phyloP scores from a whole-genome alignment of 1,139 yeast genomes.

The Saccharomycopsis crataegensis region DNA sequence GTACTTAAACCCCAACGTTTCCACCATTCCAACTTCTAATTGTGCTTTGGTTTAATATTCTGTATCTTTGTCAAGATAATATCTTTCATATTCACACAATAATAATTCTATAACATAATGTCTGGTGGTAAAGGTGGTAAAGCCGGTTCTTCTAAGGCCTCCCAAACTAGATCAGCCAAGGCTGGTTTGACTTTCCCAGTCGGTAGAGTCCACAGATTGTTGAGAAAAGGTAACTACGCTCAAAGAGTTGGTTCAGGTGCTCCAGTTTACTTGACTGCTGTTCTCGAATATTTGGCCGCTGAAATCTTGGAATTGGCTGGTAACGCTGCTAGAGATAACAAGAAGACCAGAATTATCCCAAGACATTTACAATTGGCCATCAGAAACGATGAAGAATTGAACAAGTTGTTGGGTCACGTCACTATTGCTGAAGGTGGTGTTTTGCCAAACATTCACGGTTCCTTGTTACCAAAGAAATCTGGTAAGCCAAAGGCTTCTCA shows the following conservation, averaged over 20 bases:
- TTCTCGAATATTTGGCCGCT: conserved; percentile 91
- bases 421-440: conserved; percentile 98
- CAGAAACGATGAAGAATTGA: conserved; percentile 92
- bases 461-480: conserved; percentile 91
- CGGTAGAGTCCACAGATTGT: conserved; percentile 96
- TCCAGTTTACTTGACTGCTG: conserved; percentile 96
- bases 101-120: conserved; percentile 62
- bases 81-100: neutral
- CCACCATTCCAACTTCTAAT: too few species aligned
- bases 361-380: conserved; percentile 98
- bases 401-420: conserved; percentile 76
- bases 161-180: conserved; percentile 96
- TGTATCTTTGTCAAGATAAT: neutral
- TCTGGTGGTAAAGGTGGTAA: conserved; percentile 99
- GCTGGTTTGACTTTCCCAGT: conserved; percentile 99
- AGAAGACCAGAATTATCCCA: conserved; percentile 97
- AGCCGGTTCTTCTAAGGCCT: conserved; percentile 88
- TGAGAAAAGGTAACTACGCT: conserved; percentile 98
- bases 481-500: conserved; percentile 74
- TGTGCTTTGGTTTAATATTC: too few species aligned
- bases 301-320: conserved; percentile 98
- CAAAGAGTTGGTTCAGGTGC: conserved; percentile 99
- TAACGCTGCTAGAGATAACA: conserved; percentile 98
- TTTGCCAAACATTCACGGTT: conserved; percentile 92
- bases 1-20: too few species aligned